Evolutionary conservation across 345 rosid species (phyloP).

Genomic region (Lenwebbia sp.): DNA sequence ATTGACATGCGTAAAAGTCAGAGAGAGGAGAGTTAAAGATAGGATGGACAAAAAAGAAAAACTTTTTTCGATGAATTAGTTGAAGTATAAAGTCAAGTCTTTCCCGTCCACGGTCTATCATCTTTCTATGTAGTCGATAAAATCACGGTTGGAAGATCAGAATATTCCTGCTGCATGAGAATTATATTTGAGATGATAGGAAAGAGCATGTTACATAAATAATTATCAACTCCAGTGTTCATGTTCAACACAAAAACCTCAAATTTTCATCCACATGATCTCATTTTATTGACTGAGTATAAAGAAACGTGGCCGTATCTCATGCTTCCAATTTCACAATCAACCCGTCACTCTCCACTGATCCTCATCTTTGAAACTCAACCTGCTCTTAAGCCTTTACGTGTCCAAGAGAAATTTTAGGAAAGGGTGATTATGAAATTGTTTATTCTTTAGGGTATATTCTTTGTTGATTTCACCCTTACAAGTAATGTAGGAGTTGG

Average conservation of each 20-base stretch:
- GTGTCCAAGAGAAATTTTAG: neutral
- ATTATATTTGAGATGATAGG: neutral
- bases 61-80: no score
- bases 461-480: neutral
- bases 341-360: neutral
- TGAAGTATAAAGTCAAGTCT: no score
- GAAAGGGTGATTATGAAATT: neutral
- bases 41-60: no score
- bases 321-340: neutral
- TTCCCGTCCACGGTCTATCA: no score
- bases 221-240: neutral
- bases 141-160: no score
- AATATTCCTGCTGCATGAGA: no score
- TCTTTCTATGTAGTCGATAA: no score
- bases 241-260: neutral
- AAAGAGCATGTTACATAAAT: neutral
- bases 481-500: neutral
- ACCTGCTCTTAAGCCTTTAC: fast-evolving
- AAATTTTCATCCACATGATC: neutral
- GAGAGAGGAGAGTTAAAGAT: no score
- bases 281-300: neutral
- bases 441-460: neutral
- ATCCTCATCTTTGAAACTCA: neutral
- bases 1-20: no score
- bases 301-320: neutral